Evolutionary conservation across 2,329 filamentous ascomycete genomes (phyloP), one percentile per base, ranked within the genome.

Genomic region (Salinomyces thailandicus): DNA sequence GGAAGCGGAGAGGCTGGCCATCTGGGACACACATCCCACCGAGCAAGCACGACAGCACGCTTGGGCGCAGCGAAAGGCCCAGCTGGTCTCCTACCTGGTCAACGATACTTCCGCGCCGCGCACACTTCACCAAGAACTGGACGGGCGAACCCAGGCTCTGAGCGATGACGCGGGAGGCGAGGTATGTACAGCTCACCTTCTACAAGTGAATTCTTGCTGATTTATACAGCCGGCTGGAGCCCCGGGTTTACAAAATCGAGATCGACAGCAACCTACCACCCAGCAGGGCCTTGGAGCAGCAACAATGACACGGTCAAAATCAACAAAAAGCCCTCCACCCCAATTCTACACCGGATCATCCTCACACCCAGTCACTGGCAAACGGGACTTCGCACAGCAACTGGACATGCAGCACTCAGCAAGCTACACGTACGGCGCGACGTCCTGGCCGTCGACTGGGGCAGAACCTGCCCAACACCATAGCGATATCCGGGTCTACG

Each of bases 1-100:
- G 39, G 51, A 60, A 37, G 53, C 56, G 35, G 54, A 59, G 42
- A 54, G 53, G 39, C 55, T 54, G 34, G 45, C 56, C 13, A 58
- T 64, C 48, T 61, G 52, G 52, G 46, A 35, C 30, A 44, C 48
- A 34, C 45, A 62, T 36, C 38, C 50, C 30, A 46, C 59, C 28
- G 54, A 60, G 26, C 47, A 57, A 22, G 45, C 60, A 38, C 55
- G 54, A 38, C 52, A 59, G 30, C 39, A 47, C n/a, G 52, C 53
- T 33, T 63, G 60, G 61, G 41, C 44, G 16, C 49, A 55, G 31
- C 46, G 44, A 22, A 45, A 41, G 37, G 46, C 47, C 5, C 37
- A 48, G 19, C 37, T 57, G 34, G 45, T 54, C 12, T 39, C 42
- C n/a, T 33, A 32, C 15, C 28, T 38, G 14, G 16, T 33, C 24